phyloP scores from a whole-genome alignment of 768 basidiomycete genomes.

The Leccinum arenicola region DNA sequence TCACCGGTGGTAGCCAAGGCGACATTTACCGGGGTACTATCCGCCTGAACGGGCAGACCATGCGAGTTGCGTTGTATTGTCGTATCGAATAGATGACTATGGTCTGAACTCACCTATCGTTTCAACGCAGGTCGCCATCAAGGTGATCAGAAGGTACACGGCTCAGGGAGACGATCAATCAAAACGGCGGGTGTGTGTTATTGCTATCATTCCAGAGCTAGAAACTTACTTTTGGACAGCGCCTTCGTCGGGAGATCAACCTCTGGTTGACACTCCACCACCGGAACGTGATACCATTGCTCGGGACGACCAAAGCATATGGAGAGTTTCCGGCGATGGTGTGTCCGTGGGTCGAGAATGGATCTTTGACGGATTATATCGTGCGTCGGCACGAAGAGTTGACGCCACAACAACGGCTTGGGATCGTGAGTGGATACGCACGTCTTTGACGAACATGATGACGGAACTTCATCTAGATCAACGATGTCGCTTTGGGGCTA shows the following conservation, averaged over 20 bases:
- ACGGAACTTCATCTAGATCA: constrained; percentile 12
- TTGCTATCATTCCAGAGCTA: background rate
- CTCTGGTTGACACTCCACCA: constrained; percentile 32
- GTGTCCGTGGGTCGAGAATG: constrained; percentile 34
- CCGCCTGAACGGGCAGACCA: constrained; percentile 9
- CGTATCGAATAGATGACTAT: constrained; percentile 11
- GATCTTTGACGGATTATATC: constrained; percentile 25
- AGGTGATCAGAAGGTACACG: constrained; percentile 24
- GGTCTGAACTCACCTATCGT: background rate
- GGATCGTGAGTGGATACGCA: constrained; percentile 10
- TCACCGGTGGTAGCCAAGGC: constrained; percentile 20
- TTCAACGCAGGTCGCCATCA: constrained; percentile 10
- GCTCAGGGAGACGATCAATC: constrained; percentile 12
- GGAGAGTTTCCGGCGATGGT: constrained; percentile 33
- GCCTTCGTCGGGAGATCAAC: constrained; percentile 28
- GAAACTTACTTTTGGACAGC: constrained; percentile 6
- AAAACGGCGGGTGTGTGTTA: constrained; percentile 13
- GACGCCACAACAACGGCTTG: constrained; percentile 9
- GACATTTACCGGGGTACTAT: constrained; percentile 21
- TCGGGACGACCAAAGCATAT: constrained; percentile 25
- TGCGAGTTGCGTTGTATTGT: constrained; percentile 8
- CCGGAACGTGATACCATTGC: constrained; percentile 30
- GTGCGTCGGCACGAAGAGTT: constrained; percentile 12
- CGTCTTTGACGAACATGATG: background rate
- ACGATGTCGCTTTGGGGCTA: constrained; percentile 26